Conservation (phyloP, 169 alveolate species). For the Plasmodium knowlesi region DNA sequence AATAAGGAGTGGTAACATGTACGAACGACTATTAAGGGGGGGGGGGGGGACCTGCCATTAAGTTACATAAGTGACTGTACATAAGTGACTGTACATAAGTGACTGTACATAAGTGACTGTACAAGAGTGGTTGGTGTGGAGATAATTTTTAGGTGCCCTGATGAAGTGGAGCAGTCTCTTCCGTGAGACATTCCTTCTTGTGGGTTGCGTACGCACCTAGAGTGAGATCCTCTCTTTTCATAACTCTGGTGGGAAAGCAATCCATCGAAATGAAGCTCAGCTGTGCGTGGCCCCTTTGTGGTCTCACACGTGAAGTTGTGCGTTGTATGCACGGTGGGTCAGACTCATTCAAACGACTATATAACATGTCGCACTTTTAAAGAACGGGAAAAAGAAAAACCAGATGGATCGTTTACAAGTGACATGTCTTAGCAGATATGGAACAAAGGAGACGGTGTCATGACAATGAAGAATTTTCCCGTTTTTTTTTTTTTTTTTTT, state of each 20-base stretch:
- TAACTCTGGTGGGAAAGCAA: not conserved
- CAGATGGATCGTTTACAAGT: not conserved
- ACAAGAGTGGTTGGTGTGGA: no score
- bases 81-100: no score
- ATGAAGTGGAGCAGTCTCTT: not conserved
- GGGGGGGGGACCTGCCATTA: no score
- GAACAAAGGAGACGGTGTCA: not conserved
- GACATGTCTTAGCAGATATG: not conserved
- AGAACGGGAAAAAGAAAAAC: not conserved
- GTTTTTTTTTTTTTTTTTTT: slow-evolving; percentile 3
- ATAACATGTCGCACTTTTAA: not conserved
- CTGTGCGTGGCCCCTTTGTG: not conserved
- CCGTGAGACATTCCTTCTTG: not conserved
- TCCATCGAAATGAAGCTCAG: not conserved
- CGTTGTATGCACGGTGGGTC: not conserved
- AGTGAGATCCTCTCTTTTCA: not conserved
- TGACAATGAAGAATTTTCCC: not conserved
- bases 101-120: no score
- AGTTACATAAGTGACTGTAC: no score
- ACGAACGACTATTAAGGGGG: not conserved
- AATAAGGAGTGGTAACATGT: not conserved
- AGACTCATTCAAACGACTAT: not conserved
- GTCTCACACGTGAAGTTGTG: not conserved
- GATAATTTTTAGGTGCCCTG: not conserved
- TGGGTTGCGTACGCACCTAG: no score